Conservation (phyloP, 2,329 filamentous ascomycete species). For the Scedosporium apiospermum region DNA sequence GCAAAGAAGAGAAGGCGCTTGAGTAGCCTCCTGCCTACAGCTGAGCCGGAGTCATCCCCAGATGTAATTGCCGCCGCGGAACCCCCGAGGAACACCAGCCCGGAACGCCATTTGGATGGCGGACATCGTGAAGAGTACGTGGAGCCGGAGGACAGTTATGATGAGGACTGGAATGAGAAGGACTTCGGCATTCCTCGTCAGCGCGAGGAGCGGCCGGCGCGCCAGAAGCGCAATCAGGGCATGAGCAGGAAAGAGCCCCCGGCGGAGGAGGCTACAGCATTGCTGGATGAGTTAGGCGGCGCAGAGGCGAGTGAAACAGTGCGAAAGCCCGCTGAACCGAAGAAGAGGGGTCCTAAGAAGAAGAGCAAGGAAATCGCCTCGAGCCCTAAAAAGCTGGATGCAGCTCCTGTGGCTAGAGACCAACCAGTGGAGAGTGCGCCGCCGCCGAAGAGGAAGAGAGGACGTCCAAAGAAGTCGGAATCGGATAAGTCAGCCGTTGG, state of each 20-base stretch:
- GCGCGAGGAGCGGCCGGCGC: not conserved
- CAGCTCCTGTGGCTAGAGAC: not conserved
- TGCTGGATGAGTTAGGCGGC: not conserved
- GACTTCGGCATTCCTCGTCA: not conserved
- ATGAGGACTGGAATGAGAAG: slow-evolving; percentile 6
- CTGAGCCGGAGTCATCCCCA: slow-evolving; percentile 11
- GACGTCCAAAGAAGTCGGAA: not conserved
- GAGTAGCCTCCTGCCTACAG: not conserved
- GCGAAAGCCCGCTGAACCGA: not conserved
- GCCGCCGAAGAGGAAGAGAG: not conserved
- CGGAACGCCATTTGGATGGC: not conserved
- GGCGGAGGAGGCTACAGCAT: not conserved
- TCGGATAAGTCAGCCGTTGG: not conserved
- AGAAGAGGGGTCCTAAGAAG: slow-evolving; percentile 7
- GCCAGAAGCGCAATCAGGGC: slow-evolving; percentile 2
- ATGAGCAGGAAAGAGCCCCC: not conserved
- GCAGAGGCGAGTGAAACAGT: slow-evolving; percentile 6
- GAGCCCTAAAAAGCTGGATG: not conserved
- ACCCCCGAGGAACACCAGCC: not conserved
- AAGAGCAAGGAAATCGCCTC: slow-evolving; percentile 11
- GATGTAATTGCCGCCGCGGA: slow-evolving; percentile 11
- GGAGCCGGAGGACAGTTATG: slow-evolving; percentile 5
- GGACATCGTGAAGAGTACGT: not conserved
- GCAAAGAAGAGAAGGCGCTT: not conserved
- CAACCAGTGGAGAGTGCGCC: not conserved